Conservation (phyloP, 306 rosid genomes). For the Rosa lucieae region DNA sequence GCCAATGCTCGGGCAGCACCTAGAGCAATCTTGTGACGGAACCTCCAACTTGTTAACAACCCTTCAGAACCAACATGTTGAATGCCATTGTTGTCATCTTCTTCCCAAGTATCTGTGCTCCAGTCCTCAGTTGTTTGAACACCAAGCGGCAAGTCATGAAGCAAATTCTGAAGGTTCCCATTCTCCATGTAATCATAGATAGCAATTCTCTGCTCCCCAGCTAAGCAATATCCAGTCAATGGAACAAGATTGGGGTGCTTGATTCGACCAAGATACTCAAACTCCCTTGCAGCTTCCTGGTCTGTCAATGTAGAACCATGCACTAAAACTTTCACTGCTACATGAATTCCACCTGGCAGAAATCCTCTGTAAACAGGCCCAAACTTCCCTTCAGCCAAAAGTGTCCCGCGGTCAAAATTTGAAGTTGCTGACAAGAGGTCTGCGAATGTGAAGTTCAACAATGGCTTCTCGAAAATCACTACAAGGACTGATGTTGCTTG, state of each 20-base stretch:
- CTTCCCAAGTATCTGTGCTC: conserved; percentile 98
- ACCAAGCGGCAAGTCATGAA: conserved; percentile 92
- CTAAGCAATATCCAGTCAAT: conserved; percentile 92
- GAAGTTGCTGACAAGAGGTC: conserved; percentile 94
- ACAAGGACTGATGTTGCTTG: conserved; percentile 89
- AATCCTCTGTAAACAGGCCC: conserved; percentile 97
- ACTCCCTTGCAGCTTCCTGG: conserved; percentile 87
- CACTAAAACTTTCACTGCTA: conserved; percentile 91
- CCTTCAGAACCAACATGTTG: conserved; percentile 84
- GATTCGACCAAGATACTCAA: conserved; percentile 93
- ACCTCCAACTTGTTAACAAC: conserved; percentile 74
- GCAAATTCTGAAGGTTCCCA: conserved; percentile 93
- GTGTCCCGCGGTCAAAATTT: conserved; percentile 89
- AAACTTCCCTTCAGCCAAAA: conserved; percentile 97
- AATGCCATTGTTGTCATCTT: conserved; percentile 57
- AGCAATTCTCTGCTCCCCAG: conserved; percentile 96
- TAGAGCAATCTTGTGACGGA: conserved; percentile 91
- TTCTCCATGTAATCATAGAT: conserved; percentile 99
- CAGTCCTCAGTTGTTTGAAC: conserved; percentile 86
- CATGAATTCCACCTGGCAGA: conserved; percentile 85
- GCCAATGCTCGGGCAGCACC: conserved; percentile 94
- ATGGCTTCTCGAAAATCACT: conserved; percentile 89
- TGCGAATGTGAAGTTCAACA: conserved; percentile 83
- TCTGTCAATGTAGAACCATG: conserved; percentile 93
- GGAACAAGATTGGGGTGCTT: conserved; percentile 97